Base-by-base conservation (phyloP, 805 yeast species). In the Schwanniomyces yamadae region DNA sequence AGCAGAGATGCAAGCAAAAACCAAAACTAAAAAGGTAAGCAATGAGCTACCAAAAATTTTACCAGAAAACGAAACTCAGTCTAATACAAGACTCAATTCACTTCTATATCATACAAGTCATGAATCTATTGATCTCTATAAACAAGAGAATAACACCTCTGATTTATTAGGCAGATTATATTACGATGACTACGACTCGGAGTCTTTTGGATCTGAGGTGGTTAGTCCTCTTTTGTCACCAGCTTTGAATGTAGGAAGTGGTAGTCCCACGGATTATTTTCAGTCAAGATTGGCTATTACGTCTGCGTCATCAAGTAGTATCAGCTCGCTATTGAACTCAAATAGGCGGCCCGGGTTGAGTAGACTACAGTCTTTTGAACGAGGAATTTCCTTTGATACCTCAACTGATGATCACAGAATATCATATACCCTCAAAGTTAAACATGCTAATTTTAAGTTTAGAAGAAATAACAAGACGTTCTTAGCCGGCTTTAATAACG, bases 381-480 rank as follows among this genome's bases (percentile, higher is more conserved):
- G 66, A 37, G 69, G 70, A n/a, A 55, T 69, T 4, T 59, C 71
- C 5, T 68, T 69, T 43, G 73, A 69, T 40, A 63, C 69, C 1
- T 50, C 63, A 5, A 41, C 56, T 8, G 57, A 62, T 31, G 46
- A 50, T 4, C 60, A 55, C 32, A 59, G 59, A 33, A 55, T 48
- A 41, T 62, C 71, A 10, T 46, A 66, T 33, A 69, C 71, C 1
- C 48, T 65, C 31, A 69, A 67, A 40, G 64, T 61, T 23, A 65
- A 62, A 40, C 73, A 68, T 35, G 69, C 71, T 8, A 57, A 63
- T 22, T 69, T 66, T 50, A 62, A 56, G 39, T 69, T 69, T 44
- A 57, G 74, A 39, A 51, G 74, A 33, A 68, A 67, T 44, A 69
- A 69, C 50, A 69, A 68, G 44, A 64, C 71, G 11, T 63, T 54